Percentiles rank a stretch among this genome's conserved stretches.
Evolutionary conservation across 2,329 filamentous ascomycete genomes (phyloP).

Genomic region (Amesomyces nigricolor): DNA sequence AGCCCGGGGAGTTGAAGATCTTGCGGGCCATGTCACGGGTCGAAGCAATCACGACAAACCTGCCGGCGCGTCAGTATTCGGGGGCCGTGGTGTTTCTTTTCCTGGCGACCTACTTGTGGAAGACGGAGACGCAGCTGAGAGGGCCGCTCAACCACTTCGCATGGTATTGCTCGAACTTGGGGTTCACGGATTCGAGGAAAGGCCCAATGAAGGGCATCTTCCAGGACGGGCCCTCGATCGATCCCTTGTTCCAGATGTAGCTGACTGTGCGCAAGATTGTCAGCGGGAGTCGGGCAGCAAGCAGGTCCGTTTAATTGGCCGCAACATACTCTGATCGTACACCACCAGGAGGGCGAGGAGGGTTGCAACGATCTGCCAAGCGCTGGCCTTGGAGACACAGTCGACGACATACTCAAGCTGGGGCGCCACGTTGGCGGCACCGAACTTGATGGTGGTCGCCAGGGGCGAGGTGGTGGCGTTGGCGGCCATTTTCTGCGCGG

Average conservation of each 20-base stretch:
- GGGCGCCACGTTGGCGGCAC: slow-evolving; percentile 45
- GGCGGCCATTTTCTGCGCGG: slow-evolving; percentile 44
- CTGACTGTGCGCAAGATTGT: slow-evolving; percentile 48
- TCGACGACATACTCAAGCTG: slow-evolving; percentile 53
- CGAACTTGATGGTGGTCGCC: slow-evolving; percentile 55
- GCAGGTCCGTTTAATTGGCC: background rate
- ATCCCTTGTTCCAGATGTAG: slow-evolving; percentile 69
- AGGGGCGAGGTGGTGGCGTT: slow-evolving; percentile 64
- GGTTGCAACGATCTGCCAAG: slow-evolving; percentile 61
- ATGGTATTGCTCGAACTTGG: slow-evolving; percentile 86
- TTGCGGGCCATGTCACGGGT: slow-evolving; percentile 93
- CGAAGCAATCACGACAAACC: slow-evolving; percentile 95
- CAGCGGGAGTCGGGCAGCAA: slow-evolving; percentile 1
- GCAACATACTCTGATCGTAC: slow-evolving; percentile 82
- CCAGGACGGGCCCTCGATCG: slow-evolving; percentile 66
- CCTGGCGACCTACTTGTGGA: slow-evolving; percentile 74
- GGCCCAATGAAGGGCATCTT: slow-evolving; percentile 91
- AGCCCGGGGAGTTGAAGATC: slow-evolving; percentile 88
- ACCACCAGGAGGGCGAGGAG: slow-evolving; percentile 64
- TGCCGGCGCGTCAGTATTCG: slow-evolving; percentile 33
- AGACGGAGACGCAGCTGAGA: slow-evolving; percentile 94
- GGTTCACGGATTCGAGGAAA: slow-evolving; percentile 86
- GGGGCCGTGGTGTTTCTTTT: background rate
- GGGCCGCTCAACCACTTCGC: slow-evolving; percentile 88
- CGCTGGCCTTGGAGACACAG: slow-evolving; percentile 51